Conservation (phyloP, 1,284 basidiomycete genomes). For the Stygiomarasmius scandens region DNA sequence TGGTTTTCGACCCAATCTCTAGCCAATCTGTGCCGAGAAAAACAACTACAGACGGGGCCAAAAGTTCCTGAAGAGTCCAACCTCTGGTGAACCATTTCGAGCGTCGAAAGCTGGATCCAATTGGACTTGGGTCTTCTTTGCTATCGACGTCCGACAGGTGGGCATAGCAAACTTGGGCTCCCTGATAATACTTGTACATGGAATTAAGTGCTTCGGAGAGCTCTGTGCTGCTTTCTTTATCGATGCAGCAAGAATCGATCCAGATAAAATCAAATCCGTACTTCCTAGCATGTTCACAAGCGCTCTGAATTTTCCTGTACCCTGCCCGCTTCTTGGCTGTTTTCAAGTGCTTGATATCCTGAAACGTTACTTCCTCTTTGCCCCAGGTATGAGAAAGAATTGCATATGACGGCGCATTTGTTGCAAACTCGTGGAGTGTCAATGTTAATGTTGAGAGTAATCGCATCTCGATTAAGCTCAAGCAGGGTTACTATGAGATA, state of each 20-base stretch:
- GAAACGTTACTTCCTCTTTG: neutral
- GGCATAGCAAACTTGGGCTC: neutral
- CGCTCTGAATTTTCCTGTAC: neutral
- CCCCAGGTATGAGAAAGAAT: constrained; percentile 2
- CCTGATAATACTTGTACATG: neutral
- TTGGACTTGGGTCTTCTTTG: neutral
- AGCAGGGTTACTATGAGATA: too few relatives aligned
- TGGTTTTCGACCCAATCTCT: neutral
- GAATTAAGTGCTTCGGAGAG: neutral
- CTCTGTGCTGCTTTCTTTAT: constrained; percentile 1
- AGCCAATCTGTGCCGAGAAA: neutral
- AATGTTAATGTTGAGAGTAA: neutral
- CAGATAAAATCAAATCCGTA: neutral
- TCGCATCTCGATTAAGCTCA: neutral
- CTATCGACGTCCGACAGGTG: neutral
- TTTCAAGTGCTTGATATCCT: neutral
- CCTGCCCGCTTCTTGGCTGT: neutral
- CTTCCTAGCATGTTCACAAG: neutral
- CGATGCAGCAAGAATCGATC: neutral
- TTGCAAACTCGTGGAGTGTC: neutral
- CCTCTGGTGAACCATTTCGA: neutral
- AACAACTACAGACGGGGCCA: neutral
- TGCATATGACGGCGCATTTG: neutral
- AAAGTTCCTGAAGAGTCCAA: neutral
- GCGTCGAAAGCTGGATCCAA: neutral